phyloP scores from a whole-genome alignment of 192 early-diverging fungal genomes.

The Backusella sp. region DNA sequence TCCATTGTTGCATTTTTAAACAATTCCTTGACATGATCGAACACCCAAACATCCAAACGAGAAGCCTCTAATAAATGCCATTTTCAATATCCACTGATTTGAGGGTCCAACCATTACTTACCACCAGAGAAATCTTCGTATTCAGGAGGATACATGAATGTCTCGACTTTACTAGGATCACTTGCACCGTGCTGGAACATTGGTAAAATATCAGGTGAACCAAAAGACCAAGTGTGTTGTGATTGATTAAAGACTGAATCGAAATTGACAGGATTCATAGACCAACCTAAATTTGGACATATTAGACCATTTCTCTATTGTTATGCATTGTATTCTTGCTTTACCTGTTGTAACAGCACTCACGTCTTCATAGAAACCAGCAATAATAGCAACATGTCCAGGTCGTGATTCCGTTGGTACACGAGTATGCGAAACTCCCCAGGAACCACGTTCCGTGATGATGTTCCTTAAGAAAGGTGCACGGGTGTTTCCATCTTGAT shows the following conservation, averaged over 20 bases:
- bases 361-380: conserved; percentile 98
- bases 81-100: background rate
- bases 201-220: conserved; percentile 94
- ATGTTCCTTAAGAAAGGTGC: conserved; percentile 57
- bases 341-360: conserved; percentile 93
- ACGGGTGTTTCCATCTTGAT: conserved; percentile 45
- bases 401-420: conserved; percentile 96
- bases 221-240: conserved; percentile 95
- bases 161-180: conserved; percentile 75
- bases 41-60: conserved; percentile 89
- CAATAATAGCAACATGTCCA: conserved; percentile 97
- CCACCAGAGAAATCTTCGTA: conserved; percentile 85
- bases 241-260: conserved; percentile 96
- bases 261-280: conserved; percentile 96
- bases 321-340: background rate
- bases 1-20: conserved; percentile 54
- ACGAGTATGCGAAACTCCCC: conserved; percentile 87
- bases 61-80: conserved; percentile 62
- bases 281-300: conserved; percentile 70
- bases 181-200: conserved; percentile 95
- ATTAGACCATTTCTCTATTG: background rate
- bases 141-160: conserved; percentile 87
- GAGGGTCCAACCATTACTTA: conserved; percentile 15
- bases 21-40: conserved; percentile 75
- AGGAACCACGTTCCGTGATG: conserved; percentile 61